phyloP scores from a whole-genome alignment of 345 rosid genomes.

The Sonneratia caseolaris region DNA sequence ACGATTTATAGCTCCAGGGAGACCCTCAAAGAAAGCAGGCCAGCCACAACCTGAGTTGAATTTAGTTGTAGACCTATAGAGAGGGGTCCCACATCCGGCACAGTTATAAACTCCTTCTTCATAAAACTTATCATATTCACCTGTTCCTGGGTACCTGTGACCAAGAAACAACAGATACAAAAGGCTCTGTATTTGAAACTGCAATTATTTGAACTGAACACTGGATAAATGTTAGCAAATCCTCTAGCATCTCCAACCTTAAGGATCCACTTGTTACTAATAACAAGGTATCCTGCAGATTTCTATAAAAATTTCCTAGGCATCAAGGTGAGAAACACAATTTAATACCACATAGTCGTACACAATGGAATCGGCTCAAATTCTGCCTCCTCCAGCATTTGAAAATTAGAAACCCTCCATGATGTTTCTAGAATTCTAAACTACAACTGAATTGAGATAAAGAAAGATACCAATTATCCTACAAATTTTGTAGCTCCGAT shows the following conservation, averaged over 20 bases:
- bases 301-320: neutral
- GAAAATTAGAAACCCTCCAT: neutral
- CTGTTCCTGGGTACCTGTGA: slow-evolving; percentile 72
- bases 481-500: neutral
- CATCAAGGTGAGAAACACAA: too few relatives aligned
- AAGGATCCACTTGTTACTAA: neutral
- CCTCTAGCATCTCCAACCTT: neutral
- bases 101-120: slow-evolving; percentile 67
- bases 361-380: too few relatives aligned
- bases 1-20: slow-evolving; percentile 74
- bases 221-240: neutral
- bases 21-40: slow-evolving; percentile 91
- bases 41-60: slow-evolving; percentile 84
- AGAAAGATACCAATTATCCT: neutral
- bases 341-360: too few relatives aligned
- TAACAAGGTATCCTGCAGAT: neutral
- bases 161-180: neutral
- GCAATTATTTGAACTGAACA: neutral
- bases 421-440: neutral
- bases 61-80: slow-evolving; percentile 67
- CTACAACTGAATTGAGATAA: neutral
- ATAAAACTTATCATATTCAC: slow-evolving; percentile 62
- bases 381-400: neutral
- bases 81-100: slow-evolving; percentile 87
- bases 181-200: neutral